phyloP scores from a whole-genome alignment of 805 yeast species.

The Candida taoyuanica region DNA sequence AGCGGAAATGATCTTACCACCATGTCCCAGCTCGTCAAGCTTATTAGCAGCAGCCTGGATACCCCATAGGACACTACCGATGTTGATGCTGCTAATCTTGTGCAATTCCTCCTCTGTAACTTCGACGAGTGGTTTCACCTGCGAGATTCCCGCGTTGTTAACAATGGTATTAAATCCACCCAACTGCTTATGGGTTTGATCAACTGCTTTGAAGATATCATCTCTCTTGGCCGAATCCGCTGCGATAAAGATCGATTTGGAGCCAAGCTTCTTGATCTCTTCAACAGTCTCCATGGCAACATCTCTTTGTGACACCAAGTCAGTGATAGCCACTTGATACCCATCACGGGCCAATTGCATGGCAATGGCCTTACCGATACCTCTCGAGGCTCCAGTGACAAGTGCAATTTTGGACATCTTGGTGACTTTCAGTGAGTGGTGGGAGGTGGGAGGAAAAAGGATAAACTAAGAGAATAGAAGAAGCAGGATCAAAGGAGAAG shows the following conservation, averaged over 20 bases:
- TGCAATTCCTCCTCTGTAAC: slow-evolving; percentile 26
- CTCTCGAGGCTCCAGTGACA: slow-evolving; percentile 86
- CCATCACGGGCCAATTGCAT: slow-evolving; percentile 75
- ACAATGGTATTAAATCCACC: slow-evolving; percentile 33
- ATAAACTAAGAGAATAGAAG: not conserved
- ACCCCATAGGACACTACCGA: slow-evolving; percentile 30
- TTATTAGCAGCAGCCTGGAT: slow-evolving; percentile 30
- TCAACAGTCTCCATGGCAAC: slow-evolving; percentile 21
- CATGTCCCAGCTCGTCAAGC: slow-evolving; percentile 23
- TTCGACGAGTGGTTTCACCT: slow-evolving; percentile 24
- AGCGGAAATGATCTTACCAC: slow-evolving; percentile 36
- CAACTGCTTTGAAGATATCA: slow-evolving; percentile 25
- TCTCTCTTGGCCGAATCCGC: slow-evolving; percentile 24
- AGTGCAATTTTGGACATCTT: slow-evolving; percentile 43
- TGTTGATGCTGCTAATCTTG: slow-evolving; percentile 25
- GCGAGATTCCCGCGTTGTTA: slow-evolving; percentile 33
- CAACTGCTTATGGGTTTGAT: slow-evolving; percentile 23
- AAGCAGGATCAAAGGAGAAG: too few relatives aligned
- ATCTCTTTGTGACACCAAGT: slow-evolving; percentile 20
- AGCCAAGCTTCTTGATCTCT: slow-evolving; percentile 18
- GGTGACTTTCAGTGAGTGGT: not conserved
- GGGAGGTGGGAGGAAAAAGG: not conserved
- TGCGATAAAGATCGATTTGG: slow-evolving; percentile 21
- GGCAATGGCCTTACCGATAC: slow-evolving; percentile 81
- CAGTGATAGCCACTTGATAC: slow-evolving; percentile 35